Evolutionary conservation across 768 basidiomycete species (phyloP).

Genomic region (Steccherinum ochraceum): DNA sequence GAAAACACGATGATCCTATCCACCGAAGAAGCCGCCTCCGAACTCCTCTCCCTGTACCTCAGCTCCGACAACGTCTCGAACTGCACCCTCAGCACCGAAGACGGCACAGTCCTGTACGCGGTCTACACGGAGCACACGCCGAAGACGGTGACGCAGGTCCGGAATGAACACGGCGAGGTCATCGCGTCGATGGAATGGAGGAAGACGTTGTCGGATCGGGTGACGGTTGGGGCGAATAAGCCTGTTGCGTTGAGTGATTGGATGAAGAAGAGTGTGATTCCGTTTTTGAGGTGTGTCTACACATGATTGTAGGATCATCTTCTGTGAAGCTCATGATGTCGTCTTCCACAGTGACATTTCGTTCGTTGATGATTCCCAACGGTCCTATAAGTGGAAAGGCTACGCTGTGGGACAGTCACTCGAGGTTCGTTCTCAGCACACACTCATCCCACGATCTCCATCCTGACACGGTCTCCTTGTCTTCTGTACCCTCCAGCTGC

Average conservation of each 20-base stretch:
- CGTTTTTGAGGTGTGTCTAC: slow-evolving; percentile 35
- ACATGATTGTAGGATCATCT: too few relatives aligned
- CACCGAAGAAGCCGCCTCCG: background rate
- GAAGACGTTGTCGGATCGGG: slow-evolving; percentile 30
- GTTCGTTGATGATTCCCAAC: slow-evolving; percentile 28
- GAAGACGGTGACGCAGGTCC: slow-evolving; percentile 27
- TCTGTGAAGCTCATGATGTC: too few relatives aligned
- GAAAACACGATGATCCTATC: background rate
- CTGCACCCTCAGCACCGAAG: slow-evolving; percentile 27
- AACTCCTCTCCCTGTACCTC: slow-evolving; percentile 25
- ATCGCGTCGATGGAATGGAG: slow-evolving; percentile 35
- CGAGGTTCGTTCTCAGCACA: slow-evolving; percentile 22
- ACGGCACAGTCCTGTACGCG: slow-evolving; percentile 29
- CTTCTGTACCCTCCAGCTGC: too few relatives aligned
- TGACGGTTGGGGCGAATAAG: slow-evolving; percentile 27
- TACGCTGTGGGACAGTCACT: slow-evolving; percentile 28
- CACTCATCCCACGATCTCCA: too few relatives aligned
- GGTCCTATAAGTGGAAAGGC: slow-evolving; percentile 38
- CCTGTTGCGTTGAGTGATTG: slow-evolving; percentile 30
- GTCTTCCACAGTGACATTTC: slow-evolving; percentile 34
- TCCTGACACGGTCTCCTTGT: too few relatives aligned
- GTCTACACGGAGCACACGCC: slow-evolving; percentile 29
- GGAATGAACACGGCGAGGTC: slow-evolving; percentile 24
- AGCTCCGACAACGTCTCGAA: slow-evolving; percentile 37
- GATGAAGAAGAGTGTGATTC: slow-evolving; percentile 34